Evolutionary conservation across 148 eudicot genomes (phyloP), one percentile per base, ranked within the genome.

Genomic region (Agrostemma githago): DNA sequence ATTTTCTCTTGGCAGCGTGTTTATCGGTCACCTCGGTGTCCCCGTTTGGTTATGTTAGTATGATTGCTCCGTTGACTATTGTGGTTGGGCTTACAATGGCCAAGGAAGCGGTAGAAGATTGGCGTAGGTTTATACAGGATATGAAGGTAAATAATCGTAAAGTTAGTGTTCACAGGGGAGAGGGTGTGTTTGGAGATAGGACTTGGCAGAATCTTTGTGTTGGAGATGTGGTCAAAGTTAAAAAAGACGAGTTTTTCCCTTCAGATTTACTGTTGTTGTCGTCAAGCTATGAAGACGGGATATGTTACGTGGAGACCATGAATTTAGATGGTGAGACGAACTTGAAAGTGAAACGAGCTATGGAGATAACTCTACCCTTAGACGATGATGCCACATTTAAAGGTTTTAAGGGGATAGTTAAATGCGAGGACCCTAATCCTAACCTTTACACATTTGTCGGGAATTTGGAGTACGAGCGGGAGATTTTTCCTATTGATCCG

Each of bases 251-350:
- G 68, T 95, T 95, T 78, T 95, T 95, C 62, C 98, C 98, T 19
- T 89, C 98, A 0, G 98, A 94, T 89, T 77, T 94, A 81, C 86
- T 94, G 46, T 80, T 94, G 73, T 51, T 94, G 57, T 88, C 98
- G 3, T 91, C 98, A 2, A 90, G 93, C 81, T 89, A 89, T 67
- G 97, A 94, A 68, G 98, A 94, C 71, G 98, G 98, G n/a, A 89
- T 91, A 44, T 91, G 98, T 71, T 94, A 91, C 57, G 98, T 94
- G 16, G 98, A 94, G 79, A 94, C 98, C 46, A 95, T 95, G 98
- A 95, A 95, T 72, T 80, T 95, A 79, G 98, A 95, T 74, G 98
- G 98, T 37, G 98, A 94, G 84, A 94, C 98, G 14, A 94, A 94
- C 77, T 85, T 94, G 74, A 94, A 94, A 77, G 88, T 91, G 20